Evolutionary conservation across 306 rosid genomes (phyloP).

Genomic region (Castanea mollissima): DNA sequence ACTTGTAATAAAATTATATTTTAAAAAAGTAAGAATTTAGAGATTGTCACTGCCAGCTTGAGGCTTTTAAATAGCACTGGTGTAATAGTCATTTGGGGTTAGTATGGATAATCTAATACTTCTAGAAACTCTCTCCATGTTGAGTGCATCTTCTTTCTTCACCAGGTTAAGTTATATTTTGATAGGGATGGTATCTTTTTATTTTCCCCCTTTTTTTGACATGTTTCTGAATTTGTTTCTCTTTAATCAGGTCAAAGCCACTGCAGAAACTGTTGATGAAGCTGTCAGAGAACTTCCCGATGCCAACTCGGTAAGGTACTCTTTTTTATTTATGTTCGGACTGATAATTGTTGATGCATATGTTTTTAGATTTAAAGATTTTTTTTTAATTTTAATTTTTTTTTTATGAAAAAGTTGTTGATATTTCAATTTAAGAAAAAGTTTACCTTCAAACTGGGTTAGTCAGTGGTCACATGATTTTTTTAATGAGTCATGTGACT

Average conservation of each 20-base stretch:
- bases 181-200: neutral
- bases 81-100: neutral
- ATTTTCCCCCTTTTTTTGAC: neutral
- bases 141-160: neutral
- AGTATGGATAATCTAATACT: neutral
- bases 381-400: neutral
- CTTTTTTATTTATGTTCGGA: slow-evolving; percentile 32
- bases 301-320: slow-evolving; percentile 97
- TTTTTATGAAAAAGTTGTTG: neutral
- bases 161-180: neutral
- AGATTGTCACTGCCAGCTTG: neutral
- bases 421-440: no score
- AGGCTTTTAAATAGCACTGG: neutral
- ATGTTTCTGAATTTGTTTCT: slow-evolving; percentile 9
- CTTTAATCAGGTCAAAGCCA: slow-evolving; percentile 71
- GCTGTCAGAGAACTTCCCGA: slow-evolving; percentile 99
- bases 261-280: slow-evolving; percentile 79
- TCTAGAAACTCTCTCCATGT: neutral
- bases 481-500: no score
- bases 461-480: no score
- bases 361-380: slow-evolving; percentile 6
- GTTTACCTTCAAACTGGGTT: no score
- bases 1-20: neutral
- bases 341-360: slow-evolving; percentile 10
- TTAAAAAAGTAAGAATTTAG: neutral